phyloP scores from a whole-genome alignment of 2,329 filamentous ascomycete genomes.

The Aotearoamyces nothofagi region DNA sequence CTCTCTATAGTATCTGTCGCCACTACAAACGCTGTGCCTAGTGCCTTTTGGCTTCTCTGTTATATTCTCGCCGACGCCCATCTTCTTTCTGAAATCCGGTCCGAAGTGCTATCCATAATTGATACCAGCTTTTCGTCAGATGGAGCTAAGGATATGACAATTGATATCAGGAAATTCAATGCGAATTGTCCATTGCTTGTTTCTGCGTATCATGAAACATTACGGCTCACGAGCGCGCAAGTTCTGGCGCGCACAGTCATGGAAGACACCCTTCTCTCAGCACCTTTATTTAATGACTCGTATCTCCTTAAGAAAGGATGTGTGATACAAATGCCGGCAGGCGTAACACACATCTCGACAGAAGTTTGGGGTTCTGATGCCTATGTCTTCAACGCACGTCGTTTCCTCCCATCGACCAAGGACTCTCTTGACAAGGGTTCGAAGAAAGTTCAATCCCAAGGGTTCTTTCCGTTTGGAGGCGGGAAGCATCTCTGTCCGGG shows the following conservation, averaged over 20 bases:
- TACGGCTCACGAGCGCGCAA: slow-evolving; percentile 25
- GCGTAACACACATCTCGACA: slow-evolving; percentile 25
- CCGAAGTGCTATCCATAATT: slow-evolving; percentile 17
- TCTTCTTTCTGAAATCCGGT: slow-evolving; percentile 14
- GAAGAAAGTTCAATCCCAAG: no score
- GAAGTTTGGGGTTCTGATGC: slow-evolving; percentile 29
- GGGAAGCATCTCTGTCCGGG: slow-evolving; percentile 26
- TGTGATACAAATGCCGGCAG: slow-evolving; percentile 28
- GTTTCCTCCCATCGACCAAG: slow-evolving; percentile 21
- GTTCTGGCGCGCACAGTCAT: slow-evolving; percentile 25
- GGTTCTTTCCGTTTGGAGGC: slow-evolving; percentile 25
- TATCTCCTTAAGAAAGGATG: slow-evolving; percentile 27
- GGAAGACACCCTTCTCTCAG: slow-evolving; percentile 25
- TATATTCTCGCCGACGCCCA: slow-evolving; percentile 17
- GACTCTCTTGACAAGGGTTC: slow-evolving; percentile 14
- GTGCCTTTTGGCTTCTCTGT: slow-evolving; percentile 22
- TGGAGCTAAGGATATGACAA: background rate
- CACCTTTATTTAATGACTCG: slow-evolving; percentile 9
- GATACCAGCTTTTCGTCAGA: no score
- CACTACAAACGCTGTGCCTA: slow-evolving; percentile 22
- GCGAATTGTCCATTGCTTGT: slow-evolving; percentile 26
- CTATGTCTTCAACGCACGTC: slow-evolving; percentile 23
- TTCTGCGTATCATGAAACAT: slow-evolving; percentile 28
- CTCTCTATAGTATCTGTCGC: slow-evolving; percentile 16
- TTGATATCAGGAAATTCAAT: slow-evolving; percentile 16